Conservation (phyloP, 2,329 filamentous ascomycete genomes). For the Neocatenulostroma microsporum region DNA sequence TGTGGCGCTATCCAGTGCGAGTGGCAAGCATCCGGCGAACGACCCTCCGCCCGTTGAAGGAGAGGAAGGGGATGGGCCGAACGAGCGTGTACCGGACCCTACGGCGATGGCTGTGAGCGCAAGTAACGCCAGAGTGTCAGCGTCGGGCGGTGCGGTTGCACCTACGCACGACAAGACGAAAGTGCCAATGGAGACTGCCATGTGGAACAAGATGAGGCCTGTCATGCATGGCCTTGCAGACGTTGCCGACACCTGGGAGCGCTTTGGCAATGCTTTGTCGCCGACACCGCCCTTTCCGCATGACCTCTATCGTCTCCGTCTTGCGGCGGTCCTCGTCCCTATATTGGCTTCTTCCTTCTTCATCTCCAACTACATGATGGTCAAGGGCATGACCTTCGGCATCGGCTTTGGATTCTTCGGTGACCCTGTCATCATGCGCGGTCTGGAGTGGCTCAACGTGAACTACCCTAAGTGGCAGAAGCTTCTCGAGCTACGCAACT, state of each 20-base stretch:
- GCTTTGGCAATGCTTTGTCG: conserved; percentile 51
- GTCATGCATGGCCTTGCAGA: conserved; percentile 60
- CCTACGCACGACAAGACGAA: conserved; percentile 66
- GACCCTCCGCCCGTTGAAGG: conserved; percentile 48
- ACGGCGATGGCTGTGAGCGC: conserved; percentile 48
- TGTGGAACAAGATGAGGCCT: conserved; percentile 69
- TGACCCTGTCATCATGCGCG: conserved; percentile 61
- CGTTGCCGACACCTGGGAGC: conserved; percentile 55
- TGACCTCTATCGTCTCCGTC: conserved; percentile 37
- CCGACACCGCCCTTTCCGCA: conserved; percentile 43
- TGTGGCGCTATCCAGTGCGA: conserved; percentile 65
- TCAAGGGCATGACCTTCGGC: conserved; percentile 58
- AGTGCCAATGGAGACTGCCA: conserved; percentile 64
- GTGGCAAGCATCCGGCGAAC: conserved; percentile 65
- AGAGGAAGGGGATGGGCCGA: conserved; percentile 35
- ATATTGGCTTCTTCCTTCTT: conserved; percentile 38
- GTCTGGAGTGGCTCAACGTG: conserved; percentile 52
- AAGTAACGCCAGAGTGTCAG: conserved; percentile 48
- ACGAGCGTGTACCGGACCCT: conserved; percentile 53
- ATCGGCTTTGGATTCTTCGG: conserved; percentile 73
- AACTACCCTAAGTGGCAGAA: conserved; percentile 66
- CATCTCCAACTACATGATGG: conserved; percentile 44
- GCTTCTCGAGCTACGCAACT: conserved; percentile 65
- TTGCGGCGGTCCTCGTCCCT: conserved; percentile 40
- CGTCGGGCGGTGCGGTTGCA: conserved; percentile 44